phyloP scores from a whole-genome alignment of 345 rosid species.

The Salix koriyanagi region DNA sequence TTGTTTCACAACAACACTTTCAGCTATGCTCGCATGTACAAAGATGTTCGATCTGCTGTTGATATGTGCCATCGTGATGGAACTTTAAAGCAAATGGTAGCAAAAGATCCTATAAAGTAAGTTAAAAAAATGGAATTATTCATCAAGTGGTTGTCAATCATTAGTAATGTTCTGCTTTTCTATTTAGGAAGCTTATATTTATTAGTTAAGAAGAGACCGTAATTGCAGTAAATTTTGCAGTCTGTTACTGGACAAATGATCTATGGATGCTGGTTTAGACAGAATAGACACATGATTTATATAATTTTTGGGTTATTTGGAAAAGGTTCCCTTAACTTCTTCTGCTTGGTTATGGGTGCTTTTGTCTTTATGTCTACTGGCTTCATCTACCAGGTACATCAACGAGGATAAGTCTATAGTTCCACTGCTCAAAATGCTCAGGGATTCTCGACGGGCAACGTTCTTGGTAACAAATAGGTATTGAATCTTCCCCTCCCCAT shows the following conservation, averaged over 20 bases:
- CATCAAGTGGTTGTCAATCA: no score
- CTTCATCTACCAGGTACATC: constrained; percentile 51
- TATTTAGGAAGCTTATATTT: no score
- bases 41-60: constrained; percentile 93
- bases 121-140: not conserved
- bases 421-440: constrained; percentile 86
- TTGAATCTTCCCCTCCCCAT: not conserved
- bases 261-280: no score
- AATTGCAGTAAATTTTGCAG: no score
- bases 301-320: no score
- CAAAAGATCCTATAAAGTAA: constrained; percentile 68
- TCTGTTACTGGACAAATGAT: no score
- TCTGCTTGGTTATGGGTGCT: not conserved
- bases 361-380: not conserved
- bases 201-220: no score
- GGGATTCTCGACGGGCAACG: constrained; percentile 86
- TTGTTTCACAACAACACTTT: not conserved
- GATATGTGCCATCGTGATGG: constrained; percentile 99
- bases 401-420: constrained; percentile 71
- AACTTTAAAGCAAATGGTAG: constrained; percentile 95
- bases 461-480: constrained; percentile 99
- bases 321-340: not conserved
- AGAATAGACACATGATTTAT: no score
- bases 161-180: no score
- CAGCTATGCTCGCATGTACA: constrained; percentile 81